Base-by-base conservation (phyloP, 495 filamentous ascomycete genomes). In the Xylaria intraflava region DNA sequence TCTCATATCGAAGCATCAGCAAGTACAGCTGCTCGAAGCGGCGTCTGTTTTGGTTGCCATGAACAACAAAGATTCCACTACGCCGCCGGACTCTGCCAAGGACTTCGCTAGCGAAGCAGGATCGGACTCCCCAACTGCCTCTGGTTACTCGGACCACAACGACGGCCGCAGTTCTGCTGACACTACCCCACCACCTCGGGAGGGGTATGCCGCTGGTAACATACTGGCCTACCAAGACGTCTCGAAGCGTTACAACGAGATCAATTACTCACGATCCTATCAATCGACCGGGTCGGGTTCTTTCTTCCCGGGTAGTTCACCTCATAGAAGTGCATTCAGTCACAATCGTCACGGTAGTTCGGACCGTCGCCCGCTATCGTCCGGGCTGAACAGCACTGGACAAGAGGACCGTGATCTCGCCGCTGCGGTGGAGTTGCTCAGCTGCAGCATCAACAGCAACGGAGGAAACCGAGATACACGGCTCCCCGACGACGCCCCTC, bases 1-100 rank as follows among this genome's bases (percentile, higher is more conserved):
- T 60, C 81, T 97, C 58, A 98, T 98, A 59, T 97, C 93, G 55
- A 98, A 98, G 81, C 93, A 98, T 67, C 93, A 98, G 75, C 93
- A 98, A 74, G 93, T 98, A 53, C 93, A 98, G 68, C 82, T 98
- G 39, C 80, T 98, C 48, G 94, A 98, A 73, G 93, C 93, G 12
- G 93, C 93, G 36, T 93, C 89, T 17, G 94, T 98, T 22, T 75
- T 98, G 44, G 87, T 97, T 30, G 83, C 83, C 49, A 97, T 98
- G 90, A 96, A 95, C 72, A 73, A 77, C 52, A 61, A 65, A 35
- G 75, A 77, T 69, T 57, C 70, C 46, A 66, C 72, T 35, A 77
- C 80, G 2, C 78, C 78, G 47, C 75, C 80, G 47, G 83, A 83
- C 31, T 79, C 80, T 23, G 72, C 77, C 36, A 80, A 80, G 53